Base-by-base conservation (phyloP, 129 eudicot genomes). In the Flaveria linearis region DNA sequence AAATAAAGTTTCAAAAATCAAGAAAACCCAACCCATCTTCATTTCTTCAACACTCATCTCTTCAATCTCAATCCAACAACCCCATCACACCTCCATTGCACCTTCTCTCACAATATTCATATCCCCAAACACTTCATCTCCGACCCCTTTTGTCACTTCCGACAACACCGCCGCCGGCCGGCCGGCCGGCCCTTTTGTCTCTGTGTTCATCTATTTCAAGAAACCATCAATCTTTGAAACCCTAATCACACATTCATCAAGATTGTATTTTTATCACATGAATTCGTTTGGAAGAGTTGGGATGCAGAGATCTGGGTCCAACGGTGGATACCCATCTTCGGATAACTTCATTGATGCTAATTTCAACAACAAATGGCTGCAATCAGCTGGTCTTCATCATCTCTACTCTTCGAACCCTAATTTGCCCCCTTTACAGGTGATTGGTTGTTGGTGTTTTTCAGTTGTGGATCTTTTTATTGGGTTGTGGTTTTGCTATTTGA, bases 301-400 rank as follows among this genome's bases (percentile, higher is more conserved):
- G 17, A 71, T 77, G 85, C 90, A 90, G 88, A 80, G 89, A 87
- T 85, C 92, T 57, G 88, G 86, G 9, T 74, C 84, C 49, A 78
- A 60, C 16, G 68, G 22, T 61, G 78, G 65, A 77, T 83, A 84
- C 77, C 81, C 96, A 25, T 79, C 84, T 74, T 91, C 97, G 52
- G 94, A 91, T 49, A 83, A 85, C 72, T 91, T 81, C 71, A 68
- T 88, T 14, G 97, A 91, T 25, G 9, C 78, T 2, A 74, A 63
- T 74, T 83, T 87, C 43, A 91, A 86, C 45, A 89, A 85, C 45
- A 82, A 87, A 39, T 91, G 97, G 97, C 87, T 83, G 42, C 92
- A 91, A 69, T 88, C 97, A 77, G 86, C 91, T 73, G 97, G 91
- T 5, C 85, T 90, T 58, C 96, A 89, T 70, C 86, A 87, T 62